Conservation (phyloP, 148 eudicot species). For the Bassia scoparia region DNA sequence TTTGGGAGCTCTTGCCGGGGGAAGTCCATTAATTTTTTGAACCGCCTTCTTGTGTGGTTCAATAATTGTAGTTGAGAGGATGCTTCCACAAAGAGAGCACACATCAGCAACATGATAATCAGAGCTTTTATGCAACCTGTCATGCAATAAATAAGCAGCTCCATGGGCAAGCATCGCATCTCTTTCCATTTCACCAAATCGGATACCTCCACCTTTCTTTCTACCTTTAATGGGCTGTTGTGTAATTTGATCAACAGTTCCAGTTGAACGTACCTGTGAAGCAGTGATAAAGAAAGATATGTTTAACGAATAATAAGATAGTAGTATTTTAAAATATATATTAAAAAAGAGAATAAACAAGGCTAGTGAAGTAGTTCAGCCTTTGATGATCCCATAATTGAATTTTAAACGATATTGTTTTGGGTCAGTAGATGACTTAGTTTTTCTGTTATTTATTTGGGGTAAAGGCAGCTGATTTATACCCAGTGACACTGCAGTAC, state of each 20-base stretch:
- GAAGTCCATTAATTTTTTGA: constrained; percentile 54
- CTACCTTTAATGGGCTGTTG: constrained; percentile 93
- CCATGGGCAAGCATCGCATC: constrained; percentile 95
- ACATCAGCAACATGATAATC: constrained; percentile 91
- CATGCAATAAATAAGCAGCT: constrained; percentile 81
- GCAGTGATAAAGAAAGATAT: background rate
- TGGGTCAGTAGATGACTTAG: background rate
- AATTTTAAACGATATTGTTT: background rate
- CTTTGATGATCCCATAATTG: too few species aligned
- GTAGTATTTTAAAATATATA: too few species aligned
- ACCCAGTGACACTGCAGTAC: background rate
- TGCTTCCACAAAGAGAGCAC: constrained; percentile 88
- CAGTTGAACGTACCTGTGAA: constrained; percentile 86
- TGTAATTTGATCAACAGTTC: constrained; percentile 70
- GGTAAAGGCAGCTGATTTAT: background rate
- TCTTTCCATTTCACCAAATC: constrained; percentile 97
- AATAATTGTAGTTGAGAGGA: constrained; percentile 53
- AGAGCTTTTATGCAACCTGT: constrained; percentile 78
- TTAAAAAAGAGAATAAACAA: too few species aligned
- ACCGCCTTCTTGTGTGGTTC: constrained; percentile 43
- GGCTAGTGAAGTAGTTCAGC: too few species aligned
- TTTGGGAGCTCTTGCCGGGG: constrained; percentile 56
- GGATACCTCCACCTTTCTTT: constrained; percentile 90
- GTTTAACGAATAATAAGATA: background rate
- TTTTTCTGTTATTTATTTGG: background rate